Conservation (phyloP, 768 basidiomycete species). For the Lanmaoa pseudosensibilis region DNA sequence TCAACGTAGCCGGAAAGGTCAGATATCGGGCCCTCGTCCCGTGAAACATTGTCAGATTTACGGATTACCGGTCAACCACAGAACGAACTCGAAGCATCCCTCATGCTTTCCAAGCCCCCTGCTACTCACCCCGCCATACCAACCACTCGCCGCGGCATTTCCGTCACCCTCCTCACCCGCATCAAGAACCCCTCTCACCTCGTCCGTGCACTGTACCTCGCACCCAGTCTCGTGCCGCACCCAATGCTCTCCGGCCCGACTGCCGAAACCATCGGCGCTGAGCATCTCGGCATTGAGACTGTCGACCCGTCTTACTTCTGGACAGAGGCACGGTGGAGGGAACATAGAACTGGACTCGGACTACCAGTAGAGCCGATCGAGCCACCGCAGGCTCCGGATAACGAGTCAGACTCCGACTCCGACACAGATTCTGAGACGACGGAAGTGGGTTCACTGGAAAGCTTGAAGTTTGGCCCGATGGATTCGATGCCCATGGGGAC, state of each 20-base stretch:
- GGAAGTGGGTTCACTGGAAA: conserved; percentile 17
- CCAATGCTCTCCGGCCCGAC: conserved; percentile 66
- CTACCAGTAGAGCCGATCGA: conserved; percentile 67
- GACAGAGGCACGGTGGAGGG: conserved; percentile 71
- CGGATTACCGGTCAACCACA: conserved; percentile 25
- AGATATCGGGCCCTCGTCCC: not conserved
- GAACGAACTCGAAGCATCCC: conserved; percentile 80
- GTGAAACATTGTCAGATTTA: not conserved
- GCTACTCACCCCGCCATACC: conserved; percentile 60
- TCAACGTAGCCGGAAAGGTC: conserved; percentile 79
- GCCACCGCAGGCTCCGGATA: conserved; percentile 15
- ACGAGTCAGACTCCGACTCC: conserved; percentile 1
- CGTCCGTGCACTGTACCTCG: conserved; percentile 67
- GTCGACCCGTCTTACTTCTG: conserved; percentile 80
- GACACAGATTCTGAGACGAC: conserved; percentile 22
- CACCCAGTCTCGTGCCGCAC: conserved; percentile 62
- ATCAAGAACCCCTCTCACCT: conserved; percentile 74
- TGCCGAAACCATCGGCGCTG: conserved; percentile 60
- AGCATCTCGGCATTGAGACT: conserved; percentile 49
- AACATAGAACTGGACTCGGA: conserved; percentile 72
- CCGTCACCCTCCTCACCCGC: conserved; percentile 63
- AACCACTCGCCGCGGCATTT: conserved; percentile 57
- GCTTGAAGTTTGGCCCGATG: conserved; percentile 32
- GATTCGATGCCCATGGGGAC: conserved; percentile 74
- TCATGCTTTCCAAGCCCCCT: conserved; percentile 82